Evolutionary conservation across 139 green algal genomes (phyloP), one percentile per base, ranked within the genome.

Genomic region (Chlorella ohadii): DNA sequence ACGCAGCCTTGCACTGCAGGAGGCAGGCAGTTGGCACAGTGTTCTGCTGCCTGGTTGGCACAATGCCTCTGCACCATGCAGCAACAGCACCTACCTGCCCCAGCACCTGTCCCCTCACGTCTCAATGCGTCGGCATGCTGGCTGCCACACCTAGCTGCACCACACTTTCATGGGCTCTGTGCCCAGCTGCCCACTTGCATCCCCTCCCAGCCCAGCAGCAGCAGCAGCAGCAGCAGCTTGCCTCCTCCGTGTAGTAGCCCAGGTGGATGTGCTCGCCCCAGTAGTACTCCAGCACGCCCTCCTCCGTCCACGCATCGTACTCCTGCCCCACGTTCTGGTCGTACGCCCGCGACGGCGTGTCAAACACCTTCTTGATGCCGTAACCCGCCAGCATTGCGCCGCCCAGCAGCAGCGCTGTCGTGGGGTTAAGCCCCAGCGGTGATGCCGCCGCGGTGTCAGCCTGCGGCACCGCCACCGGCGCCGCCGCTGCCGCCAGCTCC

Each of bases 201-300:
- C n/a, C n/a, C n/a, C n/a, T n/a, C n/a, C n/a, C n/a, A n/a, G n/a
- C n/a, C n/a, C 64, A 25, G 31, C 31, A 39, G n/a, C 31, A 12
- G 28, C 64, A 71, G n/a, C n/a, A 27, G 31, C 64, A 34, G 27
- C 12, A 39, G 31, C 12, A 41, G 3, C 28, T 27, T 39, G 34
- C 89, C 82, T 92, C 84, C 33, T 97, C 93, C 5, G 72, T 96
- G 86, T 99, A 99, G 76, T 96, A 96, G 4, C 96, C 96, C 67
- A 99, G 82, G 79, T 99, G 96, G 78, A 99, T 99, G 90, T 99
- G 96, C 83, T 99, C 96, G 17, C 96, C 96, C 96, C 96, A 99
- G 84, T 95, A 96, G 84, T 95, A 91, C 86, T 96, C 92, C 19
- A 96, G 76, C n/a, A 96, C 84, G 44, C 93, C 93, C 75, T 96